phyloP scores from a whole-genome alignment of 2,329 filamentous ascomycete species.

The Cladosporium sp. region DNA sequence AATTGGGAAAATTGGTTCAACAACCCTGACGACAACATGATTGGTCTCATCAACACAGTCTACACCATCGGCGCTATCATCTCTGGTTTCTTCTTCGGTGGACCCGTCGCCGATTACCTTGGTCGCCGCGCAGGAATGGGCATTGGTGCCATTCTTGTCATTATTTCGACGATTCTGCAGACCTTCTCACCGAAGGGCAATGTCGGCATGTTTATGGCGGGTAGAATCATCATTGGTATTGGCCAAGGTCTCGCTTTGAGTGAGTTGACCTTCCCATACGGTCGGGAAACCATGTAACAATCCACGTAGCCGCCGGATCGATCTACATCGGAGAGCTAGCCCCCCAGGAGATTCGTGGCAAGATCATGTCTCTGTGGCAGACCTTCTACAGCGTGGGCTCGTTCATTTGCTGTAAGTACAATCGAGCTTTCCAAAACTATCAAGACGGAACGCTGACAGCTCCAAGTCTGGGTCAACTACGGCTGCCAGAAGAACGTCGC shows the following conservation, averaged over 20 bases:
- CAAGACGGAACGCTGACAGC: background rate
- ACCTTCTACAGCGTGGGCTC: conserved; percentile 67
- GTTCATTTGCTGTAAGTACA: conserved; percentile 50
- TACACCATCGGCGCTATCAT: conserved; percentile 73
- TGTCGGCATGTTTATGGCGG: conserved; percentile 68
- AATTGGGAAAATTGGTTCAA: conserved; percentile 69
- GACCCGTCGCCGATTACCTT: conserved; percentile 52
- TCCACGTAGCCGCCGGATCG: conserved; percentile 53
- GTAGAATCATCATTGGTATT: conserved; percentile 68
- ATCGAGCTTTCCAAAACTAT: background rate
- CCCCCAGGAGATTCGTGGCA: conserved; percentile 64
- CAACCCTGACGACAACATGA: conserved; percentile 47
- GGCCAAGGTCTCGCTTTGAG: conserved; percentile 69
- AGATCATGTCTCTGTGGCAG: conserved; percentile 71
- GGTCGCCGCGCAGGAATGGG: conserved; percentile 65
- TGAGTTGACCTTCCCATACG: conserved; percentile 35
- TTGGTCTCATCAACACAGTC: conserved; percentile 65
- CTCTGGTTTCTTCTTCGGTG: conserved; percentile 69
- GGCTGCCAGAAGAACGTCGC: conserved; percentile 59
- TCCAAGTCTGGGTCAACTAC: conserved; percentile 66
- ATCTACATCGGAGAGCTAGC: conserved; percentile 72
- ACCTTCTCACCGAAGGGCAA: conserved; percentile 63
- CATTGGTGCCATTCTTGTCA: conserved; percentile 64
- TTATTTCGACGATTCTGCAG: conserved; percentile 70
- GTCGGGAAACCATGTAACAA: background rate